Percentiles rank a stretch among this genome's conserved stretches.
Conservation (phyloP, 202 grass and related monocot species). For the Eragrostis tef region DNA sequence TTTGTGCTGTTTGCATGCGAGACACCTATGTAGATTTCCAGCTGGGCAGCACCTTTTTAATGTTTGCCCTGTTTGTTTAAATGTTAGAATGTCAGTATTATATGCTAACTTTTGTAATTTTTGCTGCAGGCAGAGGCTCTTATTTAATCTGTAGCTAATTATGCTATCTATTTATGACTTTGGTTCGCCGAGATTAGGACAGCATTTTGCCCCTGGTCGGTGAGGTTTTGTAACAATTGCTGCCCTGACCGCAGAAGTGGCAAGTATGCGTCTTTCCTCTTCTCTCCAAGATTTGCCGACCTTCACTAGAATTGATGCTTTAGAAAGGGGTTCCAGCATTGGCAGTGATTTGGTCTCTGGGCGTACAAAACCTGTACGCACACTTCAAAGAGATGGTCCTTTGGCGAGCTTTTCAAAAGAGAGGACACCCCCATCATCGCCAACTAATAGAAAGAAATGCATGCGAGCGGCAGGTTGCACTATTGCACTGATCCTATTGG, state of each 20-base stretch:
- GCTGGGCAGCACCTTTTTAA: not conserved
- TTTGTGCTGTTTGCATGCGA: not conserved
- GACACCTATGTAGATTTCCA: not conserved
- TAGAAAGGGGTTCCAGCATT: conserved; percentile 61
- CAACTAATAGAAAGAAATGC: conserved; percentile 83
- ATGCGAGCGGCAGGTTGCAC: conserved; percentile 52
- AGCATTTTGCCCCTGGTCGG: conserved; percentile 11
- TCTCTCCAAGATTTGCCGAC: conserved; percentile 89
- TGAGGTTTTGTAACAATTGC: conserved; percentile 26
- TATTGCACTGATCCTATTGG: conserved; percentile 59
- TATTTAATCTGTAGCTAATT: conserved; percentile 10
- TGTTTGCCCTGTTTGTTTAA: not conserved
- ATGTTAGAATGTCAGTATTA: not conserved
- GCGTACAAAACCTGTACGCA: conserved; percentile 62
- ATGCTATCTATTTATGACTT: conserved; percentile 39
- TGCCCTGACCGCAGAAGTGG: conserved; percentile 17
- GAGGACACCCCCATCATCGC: conserved; percentile 66
- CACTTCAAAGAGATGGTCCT: conserved; percentile 71
- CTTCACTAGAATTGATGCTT: conserved; percentile 66
- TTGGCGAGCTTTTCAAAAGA: conserved; percentile 93
- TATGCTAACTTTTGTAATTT: not conserved
- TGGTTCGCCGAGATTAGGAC: not conserved
- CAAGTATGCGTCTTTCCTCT: conserved; percentile 77
- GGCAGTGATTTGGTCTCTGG: conserved; percentile 61
- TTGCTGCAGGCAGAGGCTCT: conserved; percentile 34